Evolutionary conservation across 352 stramenopile genomes (phyloP).

Genomic region (Globisporangium solare): DNA sequence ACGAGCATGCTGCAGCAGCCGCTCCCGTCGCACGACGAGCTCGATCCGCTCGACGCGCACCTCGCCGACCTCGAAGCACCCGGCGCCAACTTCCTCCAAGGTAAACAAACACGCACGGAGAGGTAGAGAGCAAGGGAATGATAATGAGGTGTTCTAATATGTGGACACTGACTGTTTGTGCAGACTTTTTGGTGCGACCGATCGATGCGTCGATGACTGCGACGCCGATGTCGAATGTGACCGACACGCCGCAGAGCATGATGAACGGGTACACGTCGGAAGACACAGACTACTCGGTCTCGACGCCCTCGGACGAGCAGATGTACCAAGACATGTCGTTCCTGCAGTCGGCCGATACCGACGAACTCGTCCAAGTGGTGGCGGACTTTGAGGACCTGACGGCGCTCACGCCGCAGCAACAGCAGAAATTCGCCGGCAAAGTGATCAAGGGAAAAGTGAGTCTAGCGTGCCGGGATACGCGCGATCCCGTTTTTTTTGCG

Average conservation of each 20-base stretch:
- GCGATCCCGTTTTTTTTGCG: slow-evolving; percentile 3
- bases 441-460: slow-evolving; percentile 79
- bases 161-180: slow-evolving; percentile 3
- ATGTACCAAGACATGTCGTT: slow-evolving; percentile 79
- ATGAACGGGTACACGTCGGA: slow-evolving; percentile 81
- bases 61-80: slow-evolving; percentile 70
- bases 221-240: slow-evolving; percentile 19
- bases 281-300: slow-evolving; percentile 76
- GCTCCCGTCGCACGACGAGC: slow-evolving; percentile 53
- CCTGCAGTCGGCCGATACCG: slow-evolving; percentile 46
- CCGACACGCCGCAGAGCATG: slow-evolving; percentile 31
- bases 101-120: no score
- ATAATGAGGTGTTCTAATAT: slow-evolving; percentile 2
- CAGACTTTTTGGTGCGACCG: slow-evolving; percentile 33
- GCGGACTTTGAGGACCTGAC: slow-evolving; percentile 52
- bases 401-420: slow-evolving; percentile 33
- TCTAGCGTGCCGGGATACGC: neutral
- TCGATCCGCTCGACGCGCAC: slow-evolving; percentile 65
- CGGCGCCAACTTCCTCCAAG: slow-evolving; percentile 61
- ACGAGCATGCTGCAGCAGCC: slow-evolving; percentile 42
- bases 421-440: slow-evolving; percentile 61
- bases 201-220: slow-evolving; percentile 20
- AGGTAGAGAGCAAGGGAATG: no score
- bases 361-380: slow-evolving; percentile 59
- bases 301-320: slow-evolving; percentile 62